phyloP scores from a whole-genome alignment of 257 asterid genomes.

The Jasminum sambac region DNA sequence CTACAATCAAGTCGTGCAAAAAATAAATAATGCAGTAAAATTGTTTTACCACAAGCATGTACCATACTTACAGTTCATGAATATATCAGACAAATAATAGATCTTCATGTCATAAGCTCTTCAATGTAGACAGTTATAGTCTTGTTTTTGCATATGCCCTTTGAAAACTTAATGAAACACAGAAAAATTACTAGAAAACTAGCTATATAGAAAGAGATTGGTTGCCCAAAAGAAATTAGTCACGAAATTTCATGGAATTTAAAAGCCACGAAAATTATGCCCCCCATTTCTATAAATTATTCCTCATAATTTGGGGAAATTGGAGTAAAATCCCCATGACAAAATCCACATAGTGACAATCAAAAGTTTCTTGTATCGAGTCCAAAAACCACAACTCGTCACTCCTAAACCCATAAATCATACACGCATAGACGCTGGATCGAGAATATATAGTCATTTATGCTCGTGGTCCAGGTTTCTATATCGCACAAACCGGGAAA shows the following conservation, averaged over 20 bases:
- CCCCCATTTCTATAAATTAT: neutral
- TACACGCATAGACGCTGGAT: neutral
- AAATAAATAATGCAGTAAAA: neutral
- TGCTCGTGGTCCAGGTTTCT: neutral
- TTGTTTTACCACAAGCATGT: neutral
- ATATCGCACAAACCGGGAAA: no score
- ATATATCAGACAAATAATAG: neutral
- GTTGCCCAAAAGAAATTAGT: neutral
- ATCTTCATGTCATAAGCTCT: neutral
- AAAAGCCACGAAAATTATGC: neutral
- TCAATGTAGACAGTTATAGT: neutral
- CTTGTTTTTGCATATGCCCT: neutral
- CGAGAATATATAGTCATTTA: neutral
- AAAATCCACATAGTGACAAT: neutral
- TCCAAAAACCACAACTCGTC: neutral
- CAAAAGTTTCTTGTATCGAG: neutral
- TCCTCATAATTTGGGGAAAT: neutral
- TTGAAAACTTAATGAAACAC: neutral
- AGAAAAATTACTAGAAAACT: neutral
- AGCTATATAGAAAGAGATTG: neutral
- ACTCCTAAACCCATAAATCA: neutral
- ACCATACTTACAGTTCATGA: neutral
- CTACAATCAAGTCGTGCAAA: slow-evolving; percentile 22
- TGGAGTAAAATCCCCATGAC: neutral
- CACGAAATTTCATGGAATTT: neutral